Percentiles rank a stretch among this genome's conserved stretches.
Conservation (phyloP, 2,329 filamentous ascomycete genomes). For the Escovopsis sp. region DNA sequence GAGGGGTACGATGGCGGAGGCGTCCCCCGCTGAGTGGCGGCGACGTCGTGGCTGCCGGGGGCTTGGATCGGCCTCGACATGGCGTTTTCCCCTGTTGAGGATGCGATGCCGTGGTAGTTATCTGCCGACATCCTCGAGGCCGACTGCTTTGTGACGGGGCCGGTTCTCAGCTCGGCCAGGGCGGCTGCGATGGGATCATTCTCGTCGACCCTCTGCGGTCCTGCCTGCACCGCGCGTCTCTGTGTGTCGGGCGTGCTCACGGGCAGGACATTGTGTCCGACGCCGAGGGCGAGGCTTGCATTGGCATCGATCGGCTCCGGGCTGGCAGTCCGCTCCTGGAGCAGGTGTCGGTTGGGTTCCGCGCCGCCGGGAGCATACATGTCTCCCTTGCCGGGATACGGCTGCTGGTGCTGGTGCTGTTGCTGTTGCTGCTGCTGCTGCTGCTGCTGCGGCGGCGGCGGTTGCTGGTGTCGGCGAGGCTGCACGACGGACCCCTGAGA, state of each 20-base stretch:
- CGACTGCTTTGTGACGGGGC: constrained; percentile 60
- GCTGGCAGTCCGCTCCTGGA: constrained; percentile 37
- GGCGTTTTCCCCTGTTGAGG: constrained; percentile 45
- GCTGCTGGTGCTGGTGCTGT: constrained; percentile 9
- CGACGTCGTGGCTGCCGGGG: constrained; percentile 30
- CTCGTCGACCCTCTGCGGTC: constrained; percentile 37
- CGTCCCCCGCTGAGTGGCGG: constrained; percentile 51
- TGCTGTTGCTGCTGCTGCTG: constrained; percentile 10
- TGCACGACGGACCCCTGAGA: constrained; percentile 14
- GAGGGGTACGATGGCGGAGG: constrained; percentile 87
- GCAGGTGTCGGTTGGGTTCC: constrained; percentile 18
- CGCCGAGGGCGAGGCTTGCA: constrained; percentile 81
- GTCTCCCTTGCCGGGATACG: constrained; percentile 20
- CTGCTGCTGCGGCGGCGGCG: no score
- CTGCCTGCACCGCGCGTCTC: constrained; percentile 13
- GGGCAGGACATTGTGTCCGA: constrained; percentile 92
- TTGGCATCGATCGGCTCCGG: constrained; percentile 83
- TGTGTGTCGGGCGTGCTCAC: constrained; percentile 64
- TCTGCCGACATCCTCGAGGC: constrained; percentile 84
- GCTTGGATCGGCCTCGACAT: constrained; percentile 40
- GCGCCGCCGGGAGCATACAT: neutral
- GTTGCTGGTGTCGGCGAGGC: constrained; percentile 17
- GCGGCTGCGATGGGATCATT: constrained; percentile 83
- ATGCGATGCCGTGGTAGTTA: constrained; percentile 82
- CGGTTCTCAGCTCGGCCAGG: constrained; percentile 80